Base-by-base conservation (phyloP, 495 filamentous ascomycete species). In the Trichoderma parareesei region DNA sequence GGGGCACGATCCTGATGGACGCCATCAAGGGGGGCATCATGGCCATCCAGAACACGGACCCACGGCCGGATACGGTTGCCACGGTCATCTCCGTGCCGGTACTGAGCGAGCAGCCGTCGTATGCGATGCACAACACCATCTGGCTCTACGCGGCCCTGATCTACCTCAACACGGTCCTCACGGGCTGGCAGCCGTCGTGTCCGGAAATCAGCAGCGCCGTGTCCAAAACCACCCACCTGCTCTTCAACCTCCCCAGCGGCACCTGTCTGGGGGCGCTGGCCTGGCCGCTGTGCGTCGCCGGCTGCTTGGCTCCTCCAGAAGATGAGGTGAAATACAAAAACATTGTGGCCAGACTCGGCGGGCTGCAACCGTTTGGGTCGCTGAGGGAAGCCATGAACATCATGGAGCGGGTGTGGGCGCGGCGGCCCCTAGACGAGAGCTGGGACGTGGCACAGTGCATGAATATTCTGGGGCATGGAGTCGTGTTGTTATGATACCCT, bases 221-320 rank as follows among this genome's bases (percentile, higher is more conserved):
- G 10, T 61, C 60, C 0, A 67, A 60, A 38, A 75, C 76, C 14
- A 66, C 81, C 3, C 68, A 72, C 42, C 48, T 79, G 65, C 38
- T 81, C 10, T 42, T 55, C 2, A 38, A 68, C 8, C 67, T 82
- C 38, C 67, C 68, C 0, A 57, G 55, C 10, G 69, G 67, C 0
- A 62, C 65, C 33, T 73, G 67, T 62, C 64, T 83, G 13, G 71
- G 79, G 2, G 77, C 78, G 14, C 66, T 80, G 55, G 76, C 77
- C 16, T 85, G 80, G 80, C 81, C 82, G 0, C 77, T 83, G 53
- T 79, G 77, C 64, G 71, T 84, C 2, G 78, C 79, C n/a, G 81
- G 82, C 38, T 84, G 79, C 65, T 71, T 85, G 16, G 80, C 82
- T 1, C 67, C 71, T 5, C 74, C 74, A 2, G 73, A 69, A 9